Evolutionary conservation across 2,329 filamentous ascomycete genomes (phyloP), one percentile per base, ranked within the genome.

Genomic region (Beauveria sp.): DNA sequence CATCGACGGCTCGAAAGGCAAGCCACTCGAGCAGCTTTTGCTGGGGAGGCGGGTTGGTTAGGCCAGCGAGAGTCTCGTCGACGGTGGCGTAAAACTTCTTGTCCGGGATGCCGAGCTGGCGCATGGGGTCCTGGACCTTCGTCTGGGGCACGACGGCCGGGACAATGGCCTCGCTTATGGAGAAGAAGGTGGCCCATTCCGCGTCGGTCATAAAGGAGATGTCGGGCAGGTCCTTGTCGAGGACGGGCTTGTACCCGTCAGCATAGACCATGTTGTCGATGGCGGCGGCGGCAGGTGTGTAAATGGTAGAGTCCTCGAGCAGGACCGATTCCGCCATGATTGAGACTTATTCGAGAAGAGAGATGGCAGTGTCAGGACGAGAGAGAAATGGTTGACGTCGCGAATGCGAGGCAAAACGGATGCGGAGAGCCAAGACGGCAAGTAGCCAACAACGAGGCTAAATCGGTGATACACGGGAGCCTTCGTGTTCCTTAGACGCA

Each of bases 81-180:
- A 86, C 70, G 1, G 78, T 70, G 4, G 72, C 68, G 3, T 80
- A 74, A 64, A 84, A 83, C 53, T 81, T 77, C n/a, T 71, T 72
- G 57, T 82, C 77, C 0, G 80, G 69, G 14, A 86, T 72, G 18
- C 70, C 70, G 18, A 84, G 71, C 62, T 82, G 77, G 40, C 66
- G 71, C 4, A 70, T 67, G 24, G 68, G 67, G 66, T 82, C 77
- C 14, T 69, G 68, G 22, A 71, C 66, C 22, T 70, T 66, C 20
- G 76, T 72, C 16, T 76, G 72, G 16, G 76, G 69, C 22, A 76
- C 77, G 63, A 90, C 77, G 22, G 85, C 80, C 2, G 87, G 86
- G 37, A 90, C 72, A 20, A 84, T 71, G n/a, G 80, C 81, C 64
- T 86, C 83, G 46, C 85, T 70, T 7, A 86, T 71, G 2, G 83